Percentiles rank a stretch among this genome's conserved stretches.
These are phyloP conservation scores for Triticum turgidum DNA, from an alignment of 176 grass and related monocot species.

Conservation along the genomic window DNA sequence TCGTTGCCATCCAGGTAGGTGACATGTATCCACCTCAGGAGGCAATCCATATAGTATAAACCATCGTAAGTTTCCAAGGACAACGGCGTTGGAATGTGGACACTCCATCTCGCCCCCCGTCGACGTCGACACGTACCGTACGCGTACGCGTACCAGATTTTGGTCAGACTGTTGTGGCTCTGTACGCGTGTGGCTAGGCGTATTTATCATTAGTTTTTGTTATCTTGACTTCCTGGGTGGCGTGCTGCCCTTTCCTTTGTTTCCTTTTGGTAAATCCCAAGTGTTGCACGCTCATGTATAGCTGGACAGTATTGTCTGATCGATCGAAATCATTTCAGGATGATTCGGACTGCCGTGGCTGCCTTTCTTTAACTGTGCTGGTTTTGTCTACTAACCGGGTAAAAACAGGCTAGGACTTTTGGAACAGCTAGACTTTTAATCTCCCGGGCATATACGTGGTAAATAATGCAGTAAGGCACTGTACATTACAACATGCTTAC, in stretches of 20 bases:
- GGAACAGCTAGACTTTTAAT: neutral
- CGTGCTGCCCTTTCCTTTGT: neutral
- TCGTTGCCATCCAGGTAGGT: neutral
- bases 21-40: neutral
- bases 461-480: too few species aligned
- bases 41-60: neutral
- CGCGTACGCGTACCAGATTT: neutral
- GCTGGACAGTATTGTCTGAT: neutral
- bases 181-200: neutral
- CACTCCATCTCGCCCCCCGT: neutral
- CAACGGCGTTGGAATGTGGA: neutral
- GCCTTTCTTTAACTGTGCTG: neutral
- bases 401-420: too few species aligned
- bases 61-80: constrained; percentile 1
- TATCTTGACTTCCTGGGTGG: neutral
- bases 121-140: neutral
- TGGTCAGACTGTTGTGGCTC: neutral
- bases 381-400: neutral
- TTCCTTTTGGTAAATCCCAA: too few species aligned
- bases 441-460: too few species aligned
- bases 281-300: neutral
- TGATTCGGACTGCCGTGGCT: neutral
- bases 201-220: neutral
- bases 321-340: neutral
- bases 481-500: too few species aligned